A percentile compares a stretch with the other conserved stretches of the same genome.
Conservation (phyloP, 768 basidiomycete species). For the Termitomyces sp. region DNA sequence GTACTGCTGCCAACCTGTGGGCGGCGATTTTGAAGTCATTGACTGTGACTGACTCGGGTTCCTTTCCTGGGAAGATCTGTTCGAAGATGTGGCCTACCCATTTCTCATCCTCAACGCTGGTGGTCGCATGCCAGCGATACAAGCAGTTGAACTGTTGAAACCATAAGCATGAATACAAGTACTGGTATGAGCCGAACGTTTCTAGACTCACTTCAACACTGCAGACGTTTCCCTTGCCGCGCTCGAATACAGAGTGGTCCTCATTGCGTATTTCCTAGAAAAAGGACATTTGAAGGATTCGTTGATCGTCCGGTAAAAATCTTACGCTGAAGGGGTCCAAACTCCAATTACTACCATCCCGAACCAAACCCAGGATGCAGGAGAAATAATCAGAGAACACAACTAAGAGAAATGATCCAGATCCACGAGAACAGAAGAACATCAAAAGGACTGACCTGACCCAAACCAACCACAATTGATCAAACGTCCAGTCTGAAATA, state of each 20-base stretch:
- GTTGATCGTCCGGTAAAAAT: background rate
- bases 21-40: conserved; percentile 52
- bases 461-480: conserved; percentile 83
- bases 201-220: conserved; percentile 67
- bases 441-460: conserved; percentile 29
- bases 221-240: conserved; percentile 78
- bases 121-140: conserved; percentile 85
- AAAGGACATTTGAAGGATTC: background rate
- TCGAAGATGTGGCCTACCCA: conserved; percentile 56
- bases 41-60: conserved; percentile 40
- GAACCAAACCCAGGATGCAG: conserved; percentile 72
- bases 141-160: conserved; percentile 70
- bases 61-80: conserved; percentile 50
- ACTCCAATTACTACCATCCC: conserved; percentile 75
- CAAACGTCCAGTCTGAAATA: conserved; percentile 81
- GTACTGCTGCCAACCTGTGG: conserved; percentile 29
- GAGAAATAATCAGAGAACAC: conserved; percentile 87
- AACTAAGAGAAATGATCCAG: conserved; percentile 25
- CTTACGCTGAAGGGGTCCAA: conserved; percentile 68
- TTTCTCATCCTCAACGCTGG: conserved; percentile 64
- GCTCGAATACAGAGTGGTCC: conserved; percentile 67
- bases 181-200: too few relatives aligned
- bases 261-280: conserved; percentile 58
- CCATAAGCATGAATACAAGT: background rate
- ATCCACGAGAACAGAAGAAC: conserved; percentile 1